Evolutionary conservation across 1,284 basidiomycete genomes (phyloP), one percentile per base, ranked within the genome.

Genomic region (Sporisorium scitamineum): DNA sequence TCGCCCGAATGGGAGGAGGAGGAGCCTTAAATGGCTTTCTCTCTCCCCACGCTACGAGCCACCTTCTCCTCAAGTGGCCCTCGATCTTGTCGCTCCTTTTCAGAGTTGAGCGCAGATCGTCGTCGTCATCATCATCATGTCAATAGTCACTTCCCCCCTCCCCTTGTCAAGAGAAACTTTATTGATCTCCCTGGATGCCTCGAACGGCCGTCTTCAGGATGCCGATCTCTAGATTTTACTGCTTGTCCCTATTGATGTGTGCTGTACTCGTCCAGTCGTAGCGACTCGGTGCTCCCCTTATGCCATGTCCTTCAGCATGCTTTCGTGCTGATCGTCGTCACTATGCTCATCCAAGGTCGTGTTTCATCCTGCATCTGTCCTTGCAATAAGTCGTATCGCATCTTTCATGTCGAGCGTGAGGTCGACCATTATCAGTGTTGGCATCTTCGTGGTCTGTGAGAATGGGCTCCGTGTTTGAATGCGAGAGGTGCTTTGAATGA

Each of bases 1-100:
- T 63, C 69, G 16, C 72, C 74, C 63, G 74, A 76, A 37, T 76
- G 69, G 73, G 72, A 75, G 61, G 64, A 75, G 61, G 64, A 67
- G 34, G 67, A 75, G 63, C 62, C 62, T 31, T 71, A 61, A 62
- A 22, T 18, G 55, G 51, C 45, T 48, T 26, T 26, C 27, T 20
- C 22, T 22, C 48, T 20, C 52, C 44, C 14, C 44, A 20, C 48
- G 48, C 54, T 53, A 39, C 41, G 27, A 42, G 37, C 54, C 53
- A 51, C 22, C 48, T 14, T 42, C 41, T 37, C 22, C 7, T 11
- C 5, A 44, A 10, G 47, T 27, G 37, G 55, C 53, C 53, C 8
- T 51, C 20, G 54, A 45, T 50, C 52, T 57, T 52, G 63, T 71
- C 69, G 63, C 69, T 71, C 9, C 69, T 63, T 71, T 58, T 44